Base-by-base conservation (phyloP, 2,329 filamentous ascomycete genomes). In the Phialophora chinensis region DNA sequence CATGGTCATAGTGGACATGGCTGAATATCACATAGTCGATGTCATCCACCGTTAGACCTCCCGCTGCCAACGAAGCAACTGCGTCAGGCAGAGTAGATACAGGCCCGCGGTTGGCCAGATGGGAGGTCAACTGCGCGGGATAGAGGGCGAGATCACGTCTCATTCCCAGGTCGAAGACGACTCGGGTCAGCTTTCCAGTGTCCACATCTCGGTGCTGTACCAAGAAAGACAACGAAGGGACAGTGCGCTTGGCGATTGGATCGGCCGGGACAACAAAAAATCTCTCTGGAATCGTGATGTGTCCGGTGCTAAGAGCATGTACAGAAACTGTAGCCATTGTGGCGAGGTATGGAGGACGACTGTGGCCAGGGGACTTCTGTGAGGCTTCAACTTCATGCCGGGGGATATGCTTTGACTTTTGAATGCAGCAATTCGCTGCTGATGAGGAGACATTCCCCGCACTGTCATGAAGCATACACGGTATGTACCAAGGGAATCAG, bases 21-120 rank as follows among this genome's bases (percentile, higher is more conserved):
- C 76, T 79, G 62, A 79, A 78, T 14, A 82, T 74, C 6, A 82
- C 74, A 63, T 74, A 77, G 68, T 81, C 79, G 25, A 82, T 79
- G 55, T 81, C 77, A 14, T 73, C 66, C 1, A 77, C 73, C 1
- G 56, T 67, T 20, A 82, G 60, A 0, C 78, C 77, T 1, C 79
- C 79, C 58, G 64, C 71, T 25, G 73, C 75, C 3, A 82, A 73
- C 54, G 75, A 78, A 29, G 75, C 66, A 8, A 74, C 66, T 4
- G 73, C 71, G 60, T 74, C 73, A 6, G 74, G 75, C 17, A 70
- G 52, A 4, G 70, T 72, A 5, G 64, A 57, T 20, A 74, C 57
- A 10, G 75, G 76, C 12, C 69, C 57, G 8, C 75, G 67, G 11
- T 71, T 73, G 35, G 44, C 64, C 5, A 73, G 25, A 65, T 77